Evolutionary conservation across 495 filamentous ascomycete genomes (phyloP).

Genomic region (Xylaria sp.): DNA sequence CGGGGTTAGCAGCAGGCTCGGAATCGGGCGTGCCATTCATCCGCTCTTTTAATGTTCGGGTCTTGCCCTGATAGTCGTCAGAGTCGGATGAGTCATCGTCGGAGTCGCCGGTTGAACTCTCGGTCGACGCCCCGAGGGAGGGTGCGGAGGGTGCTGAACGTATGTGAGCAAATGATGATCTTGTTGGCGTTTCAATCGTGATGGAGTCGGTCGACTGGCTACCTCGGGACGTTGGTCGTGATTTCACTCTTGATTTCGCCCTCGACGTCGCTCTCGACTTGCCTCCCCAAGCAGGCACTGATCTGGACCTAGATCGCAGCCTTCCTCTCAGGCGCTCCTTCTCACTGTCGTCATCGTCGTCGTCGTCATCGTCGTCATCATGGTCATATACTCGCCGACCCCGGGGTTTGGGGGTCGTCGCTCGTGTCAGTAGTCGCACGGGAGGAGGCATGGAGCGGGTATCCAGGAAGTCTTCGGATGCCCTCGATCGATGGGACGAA

Average conservation of each 20-base stretch:
- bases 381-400: constrained; percentile 37
- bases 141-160: constrained; percentile 50
- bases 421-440: constrained; percentile 34
- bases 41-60: constrained; percentile 31
- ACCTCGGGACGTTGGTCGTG: constrained; percentile 32
- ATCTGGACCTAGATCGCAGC: constrained; percentile 35
- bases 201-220: constrained; percentile 46
- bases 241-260: constrained; percentile 33
- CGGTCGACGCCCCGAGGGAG: constrained; percentile 46
- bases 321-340: constrained; percentile 27
- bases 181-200: constrained; percentile 47
- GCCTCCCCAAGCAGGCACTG: constrained; percentile 10
- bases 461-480: constrained; percentile 33
- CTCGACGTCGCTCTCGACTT: constrained; percentile 36
- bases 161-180: constrained; percentile 44
- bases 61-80: constrained; percentile 41
- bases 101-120: constrained; percentile 48
- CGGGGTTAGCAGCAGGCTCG: constrained; percentile 26
- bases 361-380: constrained; percentile 35
- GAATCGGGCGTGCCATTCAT: constrained; percentile 32
- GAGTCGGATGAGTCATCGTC: constrained; percentile 46
- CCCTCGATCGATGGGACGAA: constrained; percentile 35
- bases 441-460: constrained; percentile 43
- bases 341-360: constrained; percentile 32
- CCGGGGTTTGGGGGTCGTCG: constrained; percentile 32